Base-by-base conservation (phyloP, 1,139 yeast genomes). In the Eremothecium gossypii region DNA sequence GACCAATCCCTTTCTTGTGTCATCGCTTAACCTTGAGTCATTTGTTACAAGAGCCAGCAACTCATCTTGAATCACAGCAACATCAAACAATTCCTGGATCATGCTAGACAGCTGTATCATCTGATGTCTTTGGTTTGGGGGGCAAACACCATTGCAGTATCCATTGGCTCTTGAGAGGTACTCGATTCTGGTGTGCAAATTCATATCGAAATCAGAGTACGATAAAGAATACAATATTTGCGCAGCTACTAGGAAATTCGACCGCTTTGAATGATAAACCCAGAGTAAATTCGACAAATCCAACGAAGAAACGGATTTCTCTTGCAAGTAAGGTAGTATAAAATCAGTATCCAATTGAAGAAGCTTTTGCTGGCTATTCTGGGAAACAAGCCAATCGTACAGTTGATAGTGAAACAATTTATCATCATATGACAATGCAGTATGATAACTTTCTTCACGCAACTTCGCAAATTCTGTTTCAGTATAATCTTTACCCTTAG, bases 151-250 rank as follows among this genome's bases (percentile, higher is more conserved):
- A 55, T 84, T 84, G 59, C 96, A 84, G 67, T 85, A 89, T 2
- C 96, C 96, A 60, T 83, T 83, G 1, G 96, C 97, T 51, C 97
- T 75, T 1, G 96, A 84, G 46, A 91, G 70, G 57, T 76, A 87
- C 61, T 89, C 96, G 39, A 91, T 81, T 60, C 98, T 74, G 53
- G 83, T 82, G 33, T 74, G 71, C 48, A 91, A 70, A 33, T 73
- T 66, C 43, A 91, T 69, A 10, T 74, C 73, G 60, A 87, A 87
- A 42, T 80, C 83, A 26, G 94, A 79, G 17, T 77, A 69, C 0
- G 96, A 82, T 48, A 91, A 67, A 7, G 77, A 71, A 53, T 81
- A 83, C 45, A 93, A 70, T 29, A 86, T 84, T 50, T 76, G 77
- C 0, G 97, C 96, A 12, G 97, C 95, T 36, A 80, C 79, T 54